Evolutionary conservation across 2,329 filamentous ascomycete species (phyloP).

Genomic region (Colletotrichum sp.): DNA sequence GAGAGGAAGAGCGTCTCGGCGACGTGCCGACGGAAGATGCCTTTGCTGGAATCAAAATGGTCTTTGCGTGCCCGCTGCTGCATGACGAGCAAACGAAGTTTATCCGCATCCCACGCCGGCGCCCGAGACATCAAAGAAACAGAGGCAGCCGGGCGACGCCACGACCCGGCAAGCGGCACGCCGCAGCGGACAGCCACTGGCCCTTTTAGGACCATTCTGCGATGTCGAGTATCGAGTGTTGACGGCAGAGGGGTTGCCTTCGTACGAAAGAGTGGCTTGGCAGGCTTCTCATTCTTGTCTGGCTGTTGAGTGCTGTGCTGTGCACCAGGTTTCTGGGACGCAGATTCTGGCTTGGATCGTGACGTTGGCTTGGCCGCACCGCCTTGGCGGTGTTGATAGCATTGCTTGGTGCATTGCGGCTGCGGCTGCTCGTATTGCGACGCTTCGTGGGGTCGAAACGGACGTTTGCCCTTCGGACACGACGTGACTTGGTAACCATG

Average conservation of each 20-base stretch:
- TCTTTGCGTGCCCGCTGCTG: neutral
- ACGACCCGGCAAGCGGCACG: constrained; percentile 6
- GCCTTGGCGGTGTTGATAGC: neutral
- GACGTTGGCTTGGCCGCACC: constrained; percentile 3
- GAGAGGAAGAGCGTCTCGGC: constrained; percentile 6
- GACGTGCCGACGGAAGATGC: constrained; percentile 1
- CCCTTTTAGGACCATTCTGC: neutral
- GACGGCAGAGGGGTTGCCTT: neutral
- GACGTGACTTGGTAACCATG: neutral
- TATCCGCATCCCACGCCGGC: neutral
- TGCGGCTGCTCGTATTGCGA: neutral
- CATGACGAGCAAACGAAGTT: neutral
- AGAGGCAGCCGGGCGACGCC: constrained; percentile 1
- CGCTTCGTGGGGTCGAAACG: neutral
- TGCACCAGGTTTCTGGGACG: neutral
- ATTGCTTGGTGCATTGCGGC: neutral
- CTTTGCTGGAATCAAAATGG: neutral
- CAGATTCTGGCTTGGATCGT: neutral
- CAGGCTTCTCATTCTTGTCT: neutral
- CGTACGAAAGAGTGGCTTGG: constrained; percentile 4
- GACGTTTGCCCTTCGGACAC: neutral
- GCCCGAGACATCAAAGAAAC: constrained; percentile 10
- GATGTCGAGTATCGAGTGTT: neutral
- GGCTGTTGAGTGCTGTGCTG: neutral
- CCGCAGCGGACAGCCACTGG: neutral